Evolutionary conservation across 2,329 filamentous ascomycete species (phyloP), one percentile per base, ranked within the genome.

Genomic region (Alternaria brassicae): DNA sequence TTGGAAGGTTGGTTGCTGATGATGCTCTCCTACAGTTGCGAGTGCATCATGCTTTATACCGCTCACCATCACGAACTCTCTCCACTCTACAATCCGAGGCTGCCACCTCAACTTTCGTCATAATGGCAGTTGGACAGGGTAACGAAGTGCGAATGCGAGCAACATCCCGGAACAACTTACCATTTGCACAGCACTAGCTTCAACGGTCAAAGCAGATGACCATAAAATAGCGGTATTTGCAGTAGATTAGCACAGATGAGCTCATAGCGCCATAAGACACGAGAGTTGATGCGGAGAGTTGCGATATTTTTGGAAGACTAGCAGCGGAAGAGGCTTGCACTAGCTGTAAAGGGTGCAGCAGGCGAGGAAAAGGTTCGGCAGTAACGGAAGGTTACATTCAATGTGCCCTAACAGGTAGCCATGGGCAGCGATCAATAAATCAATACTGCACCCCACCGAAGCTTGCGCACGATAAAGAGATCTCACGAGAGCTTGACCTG

Each of bases 271-370:
- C 27, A 44, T 54, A 56, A 59, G 60, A 70, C 66, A 70, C 70
- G 70, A 72, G 71, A 64, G 56, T 56, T 25, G 58, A 63, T 62
- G 70, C 68, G 69, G 71, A 66, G 65, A 63, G 45, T 44, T 32
- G 37, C 12, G 53, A 44, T 77, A 76, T 76, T 76, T 76, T 76
- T 76, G 68, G 73, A 56, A 67, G 40, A 54, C 30, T 56, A 52
- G 63, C 60, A 65, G 61, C 66, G 68, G 70, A 64, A 60, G 55
- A 42, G 66, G 64, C 61, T 44, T 56, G 59, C 55, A 53, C 64
- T 58, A 56, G 58, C 59, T 51, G 47, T 49, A 64, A 58, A 57
- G 34, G 54, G 59, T 39, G 49, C 49, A 41, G 42, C 58, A 71
- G 66, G 65, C 68, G 68, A 73, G 54, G 23, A 61, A 68, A 72